Evolutionary conservation across 192 early-diverging fungal genomes (phyloP).

Genomic region (Helicostylum pulchrum): DNA sequence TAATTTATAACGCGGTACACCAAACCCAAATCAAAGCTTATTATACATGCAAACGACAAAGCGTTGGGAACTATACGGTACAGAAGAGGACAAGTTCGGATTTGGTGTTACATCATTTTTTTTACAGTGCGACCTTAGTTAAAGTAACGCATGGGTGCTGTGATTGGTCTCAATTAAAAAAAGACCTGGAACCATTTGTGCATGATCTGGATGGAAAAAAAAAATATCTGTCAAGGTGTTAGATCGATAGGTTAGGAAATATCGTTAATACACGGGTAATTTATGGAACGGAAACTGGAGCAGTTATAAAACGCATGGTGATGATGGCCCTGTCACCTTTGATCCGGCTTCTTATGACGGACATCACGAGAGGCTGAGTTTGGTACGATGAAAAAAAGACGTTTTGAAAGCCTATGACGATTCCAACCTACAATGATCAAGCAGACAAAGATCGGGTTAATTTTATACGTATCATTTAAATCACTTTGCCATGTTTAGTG

Average conservation of each 20-base stretch:
- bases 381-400: conserved; percentile 5
- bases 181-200: conserved; percentile 1
- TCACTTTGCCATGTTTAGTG: conserved; percentile 7
- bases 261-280: conserved; percentile 4
- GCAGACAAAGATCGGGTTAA: neutral
- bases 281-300: conserved; percentile 11
- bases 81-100: neutral
- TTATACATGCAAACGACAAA: no score
- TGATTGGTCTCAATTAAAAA: conserved; percentile 1
- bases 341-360: conserved; percentile 1
- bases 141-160: conserved; percentile 3
- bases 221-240: neutral
- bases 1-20: neutral
- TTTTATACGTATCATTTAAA: conserved; percentile 13
- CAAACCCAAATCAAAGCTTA: no score
- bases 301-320: neutral
- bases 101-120: conserved; percentile 4
- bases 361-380: conserved; percentile 6
- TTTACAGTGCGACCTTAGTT: neutral
- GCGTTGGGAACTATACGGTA: no score
- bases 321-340: neutral
- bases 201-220: neutral
- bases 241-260: conserved; percentile 2
- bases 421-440: no score
- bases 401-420: conserved; percentile 8